Percentiles rank a stretch among this genome's conserved stretches.
These are phyloP conservation scores for Clavispora phyllophila DNA, from an alignment of 805 yeast species.

Conservation along the genomic window DNA sequence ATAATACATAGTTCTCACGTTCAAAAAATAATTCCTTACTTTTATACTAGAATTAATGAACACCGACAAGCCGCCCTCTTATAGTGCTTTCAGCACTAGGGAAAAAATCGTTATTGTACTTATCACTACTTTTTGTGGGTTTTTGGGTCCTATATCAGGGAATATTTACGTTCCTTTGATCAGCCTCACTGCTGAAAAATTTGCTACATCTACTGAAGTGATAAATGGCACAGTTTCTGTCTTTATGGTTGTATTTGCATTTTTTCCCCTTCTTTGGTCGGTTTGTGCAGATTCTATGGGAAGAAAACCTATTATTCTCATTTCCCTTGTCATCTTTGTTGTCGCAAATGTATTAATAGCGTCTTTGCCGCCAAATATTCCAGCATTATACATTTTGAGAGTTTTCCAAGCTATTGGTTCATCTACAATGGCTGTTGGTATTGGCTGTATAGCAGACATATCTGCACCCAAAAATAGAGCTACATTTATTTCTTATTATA, in stretches of 20 bases:
- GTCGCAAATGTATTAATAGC: conserved; percentile 27
- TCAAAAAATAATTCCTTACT: neutral
- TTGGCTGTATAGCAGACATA: conserved; percentile 33
- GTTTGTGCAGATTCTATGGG: conserved; percentile 52
- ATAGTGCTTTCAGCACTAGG: neutral
- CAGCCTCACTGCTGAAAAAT: conserved; percentile 39
- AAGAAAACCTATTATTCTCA: conserved; percentile 24
- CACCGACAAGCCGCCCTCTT: no score
- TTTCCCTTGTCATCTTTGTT: conserved; percentile 23
- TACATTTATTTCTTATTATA: conserved; percentile 27
- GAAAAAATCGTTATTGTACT: conserved; percentile 24
- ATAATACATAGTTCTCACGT: neutral
- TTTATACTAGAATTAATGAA: no score
- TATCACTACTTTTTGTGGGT: conserved; percentile 45
- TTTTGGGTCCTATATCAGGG: conserved; percentile 53
- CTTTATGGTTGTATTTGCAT: conserved; percentile 51
- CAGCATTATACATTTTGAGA: conserved; percentile 25
- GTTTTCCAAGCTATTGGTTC: conserved; percentile 36
- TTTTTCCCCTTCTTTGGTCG: conserved; percentile 56
- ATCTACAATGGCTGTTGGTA: conserved; percentile 33
- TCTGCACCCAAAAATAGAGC: conserved; percentile 27
- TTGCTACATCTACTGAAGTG: conserved; percentile 34
- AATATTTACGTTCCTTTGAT: conserved; percentile 54
- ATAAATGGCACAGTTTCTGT: conserved; percentile 55
- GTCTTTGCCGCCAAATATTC: conserved; percentile 25